These are phyloP conservation scores for Eutypa lata DNA, from an alignment of 2,329 filamentous ascomycete genomes.

Conservation along the genomic window DNA sequence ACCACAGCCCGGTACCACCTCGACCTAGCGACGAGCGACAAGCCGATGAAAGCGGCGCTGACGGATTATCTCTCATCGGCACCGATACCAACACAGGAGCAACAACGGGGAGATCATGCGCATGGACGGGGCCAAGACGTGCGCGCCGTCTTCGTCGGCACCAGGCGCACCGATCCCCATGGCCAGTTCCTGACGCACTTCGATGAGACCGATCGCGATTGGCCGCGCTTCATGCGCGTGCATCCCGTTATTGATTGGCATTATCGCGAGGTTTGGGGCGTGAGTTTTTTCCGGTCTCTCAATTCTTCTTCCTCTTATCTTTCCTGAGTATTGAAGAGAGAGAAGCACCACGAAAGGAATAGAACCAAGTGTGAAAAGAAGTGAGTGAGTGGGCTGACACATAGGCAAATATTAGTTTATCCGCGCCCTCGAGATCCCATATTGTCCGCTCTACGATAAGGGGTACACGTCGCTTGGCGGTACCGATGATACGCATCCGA, in stretches of 20 bases:
- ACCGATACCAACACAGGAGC: too few relatives aligned
- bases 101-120: constrained; percentile 35
- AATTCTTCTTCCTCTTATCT: neutral
- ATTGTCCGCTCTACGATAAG: constrained; percentile 80
- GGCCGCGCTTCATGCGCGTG: constrained; percentile 89
- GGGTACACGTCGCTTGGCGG: constrained; percentile 94
- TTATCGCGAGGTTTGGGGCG: constrained; percentile 90
- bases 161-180: constrained; percentile 88
- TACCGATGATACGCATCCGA: constrained; percentile 82
- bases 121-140: constrained; percentile 47
- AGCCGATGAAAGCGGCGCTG: constrained; percentile 80
- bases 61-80: constrained; percentile 60
- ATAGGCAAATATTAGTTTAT: constrained; percentile 59
- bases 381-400: constrained; percentile 4
- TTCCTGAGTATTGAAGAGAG: too few relatives aligned
- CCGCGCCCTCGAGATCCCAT: constrained; percentile 72
- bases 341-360: too few relatives aligned
- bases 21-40: constrained; percentile 67
- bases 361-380: neutral
- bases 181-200: constrained; percentile 77
- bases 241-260: constrained; percentile 98
- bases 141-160: constrained; percentile 81
- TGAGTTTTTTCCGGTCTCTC: constrained; percentile 51
- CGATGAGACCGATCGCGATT: constrained; percentile 81
- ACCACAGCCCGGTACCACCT: constrained; percentile 71